Evolutionary conservation across 2,329 filamentous ascomycete species (phyloP).

Genomic region (Sphaceloma murrayae): DNA sequence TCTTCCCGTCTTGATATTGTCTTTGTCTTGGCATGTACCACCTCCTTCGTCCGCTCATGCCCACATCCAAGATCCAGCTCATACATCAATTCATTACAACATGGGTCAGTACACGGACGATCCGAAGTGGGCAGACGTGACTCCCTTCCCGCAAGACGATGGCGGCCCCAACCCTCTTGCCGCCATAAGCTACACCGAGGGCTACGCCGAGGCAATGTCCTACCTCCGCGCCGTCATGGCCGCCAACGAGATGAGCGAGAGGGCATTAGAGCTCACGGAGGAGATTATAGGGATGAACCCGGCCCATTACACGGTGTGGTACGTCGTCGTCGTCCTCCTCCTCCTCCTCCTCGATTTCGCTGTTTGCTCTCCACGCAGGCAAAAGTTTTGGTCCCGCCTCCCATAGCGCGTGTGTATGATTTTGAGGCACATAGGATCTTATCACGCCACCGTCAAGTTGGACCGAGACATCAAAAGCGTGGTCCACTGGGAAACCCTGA

Average conservation of each 20-base stretch:
- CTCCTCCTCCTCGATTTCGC: too few relatives aligned
- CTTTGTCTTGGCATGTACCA: conserved; percentile 22
- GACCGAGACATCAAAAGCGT: background rate
- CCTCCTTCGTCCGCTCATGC: background rate
- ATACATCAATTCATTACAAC: too few relatives aligned
- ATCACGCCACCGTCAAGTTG: background rate
- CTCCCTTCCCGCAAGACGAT: conserved; percentile 75
- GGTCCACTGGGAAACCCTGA: background rate
- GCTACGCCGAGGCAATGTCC: conserved; percentile 84
- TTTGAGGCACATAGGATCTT: too few relatives aligned
- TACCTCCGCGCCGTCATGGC: conserved; percentile 95
- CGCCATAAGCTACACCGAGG: conserved; percentile 81
- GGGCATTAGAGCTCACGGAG: conserved; percentile 72
- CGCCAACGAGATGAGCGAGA: conserved; percentile 67
- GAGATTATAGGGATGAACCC: conserved; percentile 89
- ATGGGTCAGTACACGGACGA: conserved; percentile 51
- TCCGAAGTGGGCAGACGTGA: conserved; percentile 73
- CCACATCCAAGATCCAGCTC: background rate
- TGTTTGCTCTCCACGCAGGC: too few relatives aligned
- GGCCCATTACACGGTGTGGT: conserved; percentile 97
- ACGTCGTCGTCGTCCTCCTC: conserved; percentile 22
- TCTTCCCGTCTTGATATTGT: background rate
- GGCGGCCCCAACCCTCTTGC: conserved; percentile 67
- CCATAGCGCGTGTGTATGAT: too few relatives aligned
- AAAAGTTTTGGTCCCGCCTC: too few relatives aligned